A percentile compares a stretch with the other conserved stretches of the same genome.
These are phyloP conservation scores for Cladosporium sp. DNA, from an alignment of 2,329 filamentous ascomycete genomes.

Conservation along the genomic window DNA sequence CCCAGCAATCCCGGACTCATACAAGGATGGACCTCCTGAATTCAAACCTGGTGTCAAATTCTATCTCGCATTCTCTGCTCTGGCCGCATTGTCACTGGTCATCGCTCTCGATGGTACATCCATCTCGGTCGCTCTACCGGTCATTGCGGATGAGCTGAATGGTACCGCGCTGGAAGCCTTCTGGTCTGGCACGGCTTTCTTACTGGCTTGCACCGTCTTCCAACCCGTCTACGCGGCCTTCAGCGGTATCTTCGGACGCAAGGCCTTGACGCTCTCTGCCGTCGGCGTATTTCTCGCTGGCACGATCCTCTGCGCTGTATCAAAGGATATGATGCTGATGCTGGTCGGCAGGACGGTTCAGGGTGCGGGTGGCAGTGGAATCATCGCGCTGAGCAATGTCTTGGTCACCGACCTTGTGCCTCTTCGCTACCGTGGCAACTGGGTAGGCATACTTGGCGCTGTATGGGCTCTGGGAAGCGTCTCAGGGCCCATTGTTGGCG, in stretches of 20 bases:
- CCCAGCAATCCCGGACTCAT: not conserved
- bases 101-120: not conserved
- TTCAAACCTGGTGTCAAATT: not conserved
- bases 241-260: constrained; percentile 52
- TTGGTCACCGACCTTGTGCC: constrained; percentile 45
- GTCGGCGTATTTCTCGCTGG: constrained; percentile 50
- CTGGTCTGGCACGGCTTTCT: constrained; percentile 53
- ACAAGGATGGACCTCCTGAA: not conserved
- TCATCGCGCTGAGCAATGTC: constrained; percentile 44
- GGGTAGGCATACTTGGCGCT: constrained; percentile 27
- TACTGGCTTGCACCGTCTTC: constrained; percentile 46
- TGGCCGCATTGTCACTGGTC: not conserved
- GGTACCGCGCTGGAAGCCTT: constrained; percentile 43
- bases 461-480: constrained; percentile 38
- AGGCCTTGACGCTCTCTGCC: constrained; percentile 42
- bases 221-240: constrained; percentile 46
- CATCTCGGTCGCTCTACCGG: not conserved
- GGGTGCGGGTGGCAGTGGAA: constrained; percentile 49
- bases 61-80: not conserved
- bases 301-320: constrained; percentile 46
- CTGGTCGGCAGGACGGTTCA: constrained; percentile 48
- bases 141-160: constrained; percentile 31
- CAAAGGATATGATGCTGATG: constrained; percentile 40
- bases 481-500: constrained; percentile 38
- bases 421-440: constrained; percentile 27